Conservation (phyloP, 2,329 filamentous ascomycete species). For the Periconia sp. region DNA sequence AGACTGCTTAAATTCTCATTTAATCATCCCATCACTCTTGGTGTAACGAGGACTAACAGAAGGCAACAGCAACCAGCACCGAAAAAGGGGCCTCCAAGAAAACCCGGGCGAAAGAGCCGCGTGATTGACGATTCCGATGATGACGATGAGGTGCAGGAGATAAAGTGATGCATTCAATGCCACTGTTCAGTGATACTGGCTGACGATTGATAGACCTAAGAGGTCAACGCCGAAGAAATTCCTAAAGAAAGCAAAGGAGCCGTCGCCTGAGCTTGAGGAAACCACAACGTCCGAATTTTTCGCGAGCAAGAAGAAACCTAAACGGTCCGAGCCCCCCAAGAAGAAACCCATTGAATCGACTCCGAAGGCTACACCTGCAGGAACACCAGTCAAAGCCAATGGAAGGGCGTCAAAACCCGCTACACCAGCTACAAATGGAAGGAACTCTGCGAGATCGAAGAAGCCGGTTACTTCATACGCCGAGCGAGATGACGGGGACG, state of each 20-base stretch:
- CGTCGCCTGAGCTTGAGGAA: conserved; percentile 58
- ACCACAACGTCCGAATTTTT: conserved; percentile 70
- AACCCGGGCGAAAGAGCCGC: conserved; percentile 46
- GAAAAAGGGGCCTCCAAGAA: conserved; percentile 49
- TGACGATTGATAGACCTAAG: conserved; percentile 42
- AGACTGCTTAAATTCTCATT: conserved; percentile 2
- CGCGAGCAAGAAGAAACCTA: conserved; percentile 62
- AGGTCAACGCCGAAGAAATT: conserved; percentile 62
- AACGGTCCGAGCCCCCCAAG: conserved; percentile 54
- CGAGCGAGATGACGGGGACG: conserved; percentile 67
- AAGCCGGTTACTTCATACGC: conserved; percentile 48
- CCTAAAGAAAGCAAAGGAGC: conserved; percentile 59
- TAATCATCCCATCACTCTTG: background rate
- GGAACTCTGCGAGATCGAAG: conserved; percentile 48
- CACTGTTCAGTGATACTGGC: conserved; percentile 8
- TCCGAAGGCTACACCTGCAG: conserved; percentile 46
- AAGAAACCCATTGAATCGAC: conserved; percentile 31
- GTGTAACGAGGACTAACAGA: conserved; percentile 13
- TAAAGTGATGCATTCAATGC: conserved; percentile 28
- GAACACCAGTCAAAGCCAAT: conserved; percentile 41
- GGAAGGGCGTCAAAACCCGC: conserved; percentile 35
- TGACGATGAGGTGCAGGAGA: conserved; percentile 60
- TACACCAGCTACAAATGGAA: conserved; percentile 44
- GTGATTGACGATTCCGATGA: conserved; percentile 76
- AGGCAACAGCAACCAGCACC: conserved; percentile 30